Percentiles rank a stretch among this genome's conserved stretches.
Evolutionary conservation across 2,329 filamentous ascomycete species (phyloP).

Genomic region (Biscogniauxia mediterranea): DNA sequence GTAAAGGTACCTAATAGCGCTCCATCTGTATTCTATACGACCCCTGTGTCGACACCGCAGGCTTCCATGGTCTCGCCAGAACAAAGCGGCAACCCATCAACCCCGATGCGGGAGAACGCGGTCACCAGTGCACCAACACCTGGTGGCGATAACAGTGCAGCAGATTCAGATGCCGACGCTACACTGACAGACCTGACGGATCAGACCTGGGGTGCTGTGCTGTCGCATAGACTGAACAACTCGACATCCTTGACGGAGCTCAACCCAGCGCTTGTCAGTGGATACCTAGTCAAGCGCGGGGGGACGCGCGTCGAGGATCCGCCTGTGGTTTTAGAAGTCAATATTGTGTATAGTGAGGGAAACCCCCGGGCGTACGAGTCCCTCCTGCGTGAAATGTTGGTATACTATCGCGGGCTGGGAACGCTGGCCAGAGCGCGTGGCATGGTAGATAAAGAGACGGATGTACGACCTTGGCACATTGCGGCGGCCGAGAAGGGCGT

Average conservation of each 20-base stretch:
- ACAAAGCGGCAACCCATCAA: constrained; percentile 50
- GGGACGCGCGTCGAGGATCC: constrained; percentile 56
- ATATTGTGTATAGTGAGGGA: constrained; percentile 58
- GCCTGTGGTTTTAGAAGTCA: constrained; percentile 62
- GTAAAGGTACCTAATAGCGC: constrained; percentile 47
- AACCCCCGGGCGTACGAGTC: constrained; percentile 57
- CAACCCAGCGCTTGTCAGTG: constrained; percentile 59
- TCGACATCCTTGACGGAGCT: constrained; percentile 54
- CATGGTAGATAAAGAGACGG: constrained; percentile 55
- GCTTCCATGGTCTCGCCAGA: constrained; percentile 60
- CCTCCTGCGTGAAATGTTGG: constrained; percentile 68
- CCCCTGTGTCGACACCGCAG: constrained; percentile 68
- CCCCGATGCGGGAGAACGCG: constrained; percentile 42
- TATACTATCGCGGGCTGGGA: constrained; percentile 65
- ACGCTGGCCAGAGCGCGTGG: constrained; percentile 67
- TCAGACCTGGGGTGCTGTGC: constrained; percentile 72
- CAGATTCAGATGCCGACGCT: constrained; percentile 61
- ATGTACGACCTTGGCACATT: constrained; percentile 76
- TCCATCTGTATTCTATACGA: constrained; percentile 51
- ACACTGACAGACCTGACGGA: constrained; percentile 71
- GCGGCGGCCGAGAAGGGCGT: constrained; percentile 69
- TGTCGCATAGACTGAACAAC: constrained; percentile 64
- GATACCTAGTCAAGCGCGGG: constrained; percentile 64
- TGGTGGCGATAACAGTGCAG: constrained; percentile 38
- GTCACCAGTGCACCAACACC: constrained; percentile 45